Percentiles rank a stretch among this genome's conserved stretches.
Conservation (phyloP, 441 rosid species). For the Syzygium syzygioides region DNA sequence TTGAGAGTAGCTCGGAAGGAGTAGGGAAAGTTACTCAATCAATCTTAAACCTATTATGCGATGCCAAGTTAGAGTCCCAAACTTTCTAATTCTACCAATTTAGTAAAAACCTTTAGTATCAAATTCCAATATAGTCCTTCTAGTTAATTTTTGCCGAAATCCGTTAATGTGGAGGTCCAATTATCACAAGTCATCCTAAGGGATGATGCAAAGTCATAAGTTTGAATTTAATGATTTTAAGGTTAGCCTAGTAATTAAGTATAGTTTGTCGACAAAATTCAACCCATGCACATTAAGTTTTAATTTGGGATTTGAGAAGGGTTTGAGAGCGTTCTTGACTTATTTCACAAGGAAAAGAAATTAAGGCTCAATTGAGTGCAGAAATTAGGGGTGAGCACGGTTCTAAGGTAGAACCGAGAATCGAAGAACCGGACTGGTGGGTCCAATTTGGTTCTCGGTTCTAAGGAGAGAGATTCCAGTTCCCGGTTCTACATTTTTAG, state of each 20-base stretch:
- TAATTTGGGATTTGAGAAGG: neutral
- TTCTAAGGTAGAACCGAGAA: too few relatives aligned
- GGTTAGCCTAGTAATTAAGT: neutral
- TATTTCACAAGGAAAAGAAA: neutral
- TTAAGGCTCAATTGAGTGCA: neutral
- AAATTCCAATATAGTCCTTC: too few relatives aligned
- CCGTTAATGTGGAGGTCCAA: fast-evolving
- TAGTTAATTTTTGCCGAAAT: fast-evolving
- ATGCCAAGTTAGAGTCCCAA: fast-evolving
- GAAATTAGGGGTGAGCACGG: too few relatives aligned
- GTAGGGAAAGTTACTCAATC: fast-evolving
- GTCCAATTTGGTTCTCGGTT: too few relatives aligned
- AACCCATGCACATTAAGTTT: neutral
- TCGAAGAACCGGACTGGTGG: too few relatives aligned
- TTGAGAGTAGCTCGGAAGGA: neutral
- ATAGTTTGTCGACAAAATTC: neutral
- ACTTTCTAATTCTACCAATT: fast-evolving
- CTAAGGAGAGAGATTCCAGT: too few relatives aligned
- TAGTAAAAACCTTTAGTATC: fast-evolving
- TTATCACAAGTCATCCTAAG: fast-evolving
- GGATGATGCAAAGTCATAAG: neutral
- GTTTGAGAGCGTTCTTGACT: neutral
- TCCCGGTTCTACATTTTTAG: too few relatives aligned
- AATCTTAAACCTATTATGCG: fast-evolving
- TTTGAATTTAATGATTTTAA: neutral